Evolutionary conservation across 805 yeast species (phyloP), one percentile per base, ranked within the genome.

Genomic region (Candida taoyuanica): DNA sequence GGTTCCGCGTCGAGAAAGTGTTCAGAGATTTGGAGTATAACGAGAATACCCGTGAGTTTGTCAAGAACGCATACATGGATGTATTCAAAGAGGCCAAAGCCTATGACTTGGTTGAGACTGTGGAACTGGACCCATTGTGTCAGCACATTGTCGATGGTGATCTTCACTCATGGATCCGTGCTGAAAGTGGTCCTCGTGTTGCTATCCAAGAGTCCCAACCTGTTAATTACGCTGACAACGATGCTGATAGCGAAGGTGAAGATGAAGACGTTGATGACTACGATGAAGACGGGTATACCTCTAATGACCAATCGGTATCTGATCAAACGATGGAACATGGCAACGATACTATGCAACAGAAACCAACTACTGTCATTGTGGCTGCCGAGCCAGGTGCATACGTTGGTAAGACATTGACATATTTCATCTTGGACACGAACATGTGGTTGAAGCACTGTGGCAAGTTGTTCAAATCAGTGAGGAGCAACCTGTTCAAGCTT

Each of bases 401-500:
- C 21, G 39, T 46, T 16, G 43, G 44, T 9, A 40, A 39, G 17
- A 15, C 32, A 1, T 29, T 34, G 15, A 46, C 49, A 1, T 42
- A 15, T 23, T 46, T 46, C 38, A 74, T 85, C 1, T 64, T 84
- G 40, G 94, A 84, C 59, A 83, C 93, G 2, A 83, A 85, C 47
- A 76, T 82, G 40, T 84, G 91, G 89, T 63, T 84, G 46, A 81
- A 83, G 50, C 89, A 82, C 52, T 82, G 88, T 56, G 94, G 91
- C 2, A 70, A 81, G 44, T 67, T 84, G 16, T 84, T 71, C 62
- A 84, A 84, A 55, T 76, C 85, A 49, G 72, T 81, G 11, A 68
- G 80, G 23, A 73, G 74, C 47, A 70, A 68, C 12, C 72, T 81
- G 3, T 68, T 84, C 43, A 75, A 70, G 44, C 63, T 79, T 17